These are phyloP conservation scores for Rhododendron henanense DNA, from an alignment of 148 eudicot genomes.

Conservation along the genomic window DNA sequence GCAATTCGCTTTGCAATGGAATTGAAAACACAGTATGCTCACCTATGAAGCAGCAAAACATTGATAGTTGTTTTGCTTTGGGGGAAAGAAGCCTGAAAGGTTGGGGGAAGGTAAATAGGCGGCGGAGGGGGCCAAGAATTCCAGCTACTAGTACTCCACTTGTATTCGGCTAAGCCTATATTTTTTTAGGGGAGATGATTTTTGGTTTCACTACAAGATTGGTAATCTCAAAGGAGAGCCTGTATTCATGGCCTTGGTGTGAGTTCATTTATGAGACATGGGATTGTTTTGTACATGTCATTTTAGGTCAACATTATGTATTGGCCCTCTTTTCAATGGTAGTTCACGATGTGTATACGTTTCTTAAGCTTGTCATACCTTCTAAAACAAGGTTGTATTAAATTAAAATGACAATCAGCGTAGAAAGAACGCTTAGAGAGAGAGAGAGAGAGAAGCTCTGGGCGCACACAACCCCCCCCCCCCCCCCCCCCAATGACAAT, in stretches of 20 bases:
- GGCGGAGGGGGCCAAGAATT: conserved; percentile 8
- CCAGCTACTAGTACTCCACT: not conserved
- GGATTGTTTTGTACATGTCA: not conserved
- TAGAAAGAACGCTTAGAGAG: too few relatives aligned
- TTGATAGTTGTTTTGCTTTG: conserved; percentile 1
- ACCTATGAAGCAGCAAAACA: not conserved
- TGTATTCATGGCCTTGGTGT: not conserved
- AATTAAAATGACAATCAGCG: too few relatives aligned
- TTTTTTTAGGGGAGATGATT: not conserved
- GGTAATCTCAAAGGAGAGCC: not conserved
- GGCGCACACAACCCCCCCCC: too few relatives aligned
- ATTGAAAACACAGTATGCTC: not conserved
- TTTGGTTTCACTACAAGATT: not conserved
- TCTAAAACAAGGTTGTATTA: not conserved
- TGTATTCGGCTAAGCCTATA: not conserved
- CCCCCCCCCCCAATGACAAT: too few relatives aligned
- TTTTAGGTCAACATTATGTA: not conserved
- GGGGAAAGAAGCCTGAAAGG: conserved; percentile 18
- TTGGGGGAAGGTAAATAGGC: conserved; percentile 37
- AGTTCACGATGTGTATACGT: not conserved
- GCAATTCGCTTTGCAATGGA: not conserved
- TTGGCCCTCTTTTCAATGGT: not conserved
- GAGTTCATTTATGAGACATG: not conserved
- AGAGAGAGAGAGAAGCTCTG: too few relatives aligned
- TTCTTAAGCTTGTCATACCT: not conserved